Percentiles rank a stretch among this genome's conserved stretches.
phyloP scores from a whole-genome alignment of 345 rosid genomes.

The Populus simonii region DNA sequence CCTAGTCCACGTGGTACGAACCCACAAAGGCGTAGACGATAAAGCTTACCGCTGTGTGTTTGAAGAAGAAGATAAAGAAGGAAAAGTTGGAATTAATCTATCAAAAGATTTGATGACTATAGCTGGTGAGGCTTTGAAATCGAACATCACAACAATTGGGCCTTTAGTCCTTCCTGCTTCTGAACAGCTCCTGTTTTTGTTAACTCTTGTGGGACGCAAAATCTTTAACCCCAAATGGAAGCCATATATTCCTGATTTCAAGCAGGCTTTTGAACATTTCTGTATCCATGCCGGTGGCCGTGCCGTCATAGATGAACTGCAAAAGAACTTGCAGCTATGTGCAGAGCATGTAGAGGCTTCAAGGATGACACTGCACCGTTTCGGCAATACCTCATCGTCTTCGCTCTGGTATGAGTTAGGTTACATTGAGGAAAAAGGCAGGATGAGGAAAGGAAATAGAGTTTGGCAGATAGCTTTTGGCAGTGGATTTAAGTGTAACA shows the following conservation, averaged over 20 bases:
- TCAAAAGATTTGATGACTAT: slow-evolving; percentile 49
- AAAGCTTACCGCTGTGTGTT: slow-evolving; percentile 48
- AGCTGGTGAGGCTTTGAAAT: slow-evolving; percentile 47
- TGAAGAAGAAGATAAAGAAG: slow-evolving; percentile 53
- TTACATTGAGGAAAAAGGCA: slow-evolving; percentile 47
- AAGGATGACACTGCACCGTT: slow-evolving; percentile 55
- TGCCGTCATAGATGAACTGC: slow-evolving; percentile 52
- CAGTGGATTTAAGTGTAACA: slow-evolving; percentile 60
- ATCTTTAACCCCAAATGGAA: slow-evolving; percentile 22
- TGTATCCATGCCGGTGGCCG: slow-evolving; percentile 65
- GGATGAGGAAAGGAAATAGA: slow-evolving; percentile 44
- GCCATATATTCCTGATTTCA: slow-evolving; percentile 51
- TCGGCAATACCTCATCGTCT: slow-evolving; percentile 62
- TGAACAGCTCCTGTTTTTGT: slow-evolving; percentile 35
- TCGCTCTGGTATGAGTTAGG: slow-evolving; percentile 57
- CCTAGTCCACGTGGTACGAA: slow-evolving; percentile 43
- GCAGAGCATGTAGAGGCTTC: slow-evolving; percentile 55
- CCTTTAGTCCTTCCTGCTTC: slow-evolving; percentile 48
- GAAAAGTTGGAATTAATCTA: slow-evolving; percentile 41
- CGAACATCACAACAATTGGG: slow-evolving; percentile 47
- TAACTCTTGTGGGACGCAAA: slow-evolving; percentile 33
- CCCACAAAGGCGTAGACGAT: slow-evolving; percentile 45
- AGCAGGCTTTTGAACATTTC: slow-evolving; percentile 58
- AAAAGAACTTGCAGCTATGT: slow-evolving; percentile 40
- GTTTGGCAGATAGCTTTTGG: slow-evolving; percentile 71